phyloP scores from a whole-genome alignment of 257 asterid species.

The Ilex asprella region DNA sequence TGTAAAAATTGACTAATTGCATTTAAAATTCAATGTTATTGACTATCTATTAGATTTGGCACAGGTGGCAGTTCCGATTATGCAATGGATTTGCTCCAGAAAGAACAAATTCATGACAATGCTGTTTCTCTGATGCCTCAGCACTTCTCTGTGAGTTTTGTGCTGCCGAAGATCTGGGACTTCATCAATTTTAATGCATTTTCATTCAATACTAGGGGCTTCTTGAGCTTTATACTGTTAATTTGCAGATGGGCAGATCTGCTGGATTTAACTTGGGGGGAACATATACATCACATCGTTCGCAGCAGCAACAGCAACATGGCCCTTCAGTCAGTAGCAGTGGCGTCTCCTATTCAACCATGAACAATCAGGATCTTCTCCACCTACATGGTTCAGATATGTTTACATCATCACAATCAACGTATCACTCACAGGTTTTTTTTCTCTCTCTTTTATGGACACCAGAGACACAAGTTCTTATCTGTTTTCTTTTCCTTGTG shows the following conservation, averaged over 20 bases:
- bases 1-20: too few species aligned
- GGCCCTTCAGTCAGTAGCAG: constrained; percentile 57
- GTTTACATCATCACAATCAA: not conserved
- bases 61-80: constrained; percentile 58
- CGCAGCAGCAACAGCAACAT: constrained; percentile 47
- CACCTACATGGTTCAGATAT: constrained; percentile 77
- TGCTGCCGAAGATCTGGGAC: not conserved
- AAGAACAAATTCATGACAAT: constrained; percentile 71
- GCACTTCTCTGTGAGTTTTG: constrained; percentile 59
- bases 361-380: constrained; percentile 59
- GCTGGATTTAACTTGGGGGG: constrained; percentile 68
- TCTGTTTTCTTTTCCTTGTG: too few species aligned
- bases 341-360: constrained; percentile 52
- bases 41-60: constrained; percentile 18
- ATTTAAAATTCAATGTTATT: too few species aligned
- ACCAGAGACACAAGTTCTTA: too few species aligned
- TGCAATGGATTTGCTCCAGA: constrained; percentile 52
- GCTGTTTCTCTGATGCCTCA: constrained; percentile 71
- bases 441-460: too few species aligned
- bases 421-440: not conserved
- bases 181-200: constrained; percentile 1
- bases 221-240: constrained; percentile 1
- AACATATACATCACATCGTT: constrained; percentile 64
- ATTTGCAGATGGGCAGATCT: constrained; percentile 71
- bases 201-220: not conserved